Evolutionary conservation across 192 early-diverging fungal genomes (phyloP), one percentile per base, ranked within the genome.

Genomic region (Backusella westeae): DNA sequence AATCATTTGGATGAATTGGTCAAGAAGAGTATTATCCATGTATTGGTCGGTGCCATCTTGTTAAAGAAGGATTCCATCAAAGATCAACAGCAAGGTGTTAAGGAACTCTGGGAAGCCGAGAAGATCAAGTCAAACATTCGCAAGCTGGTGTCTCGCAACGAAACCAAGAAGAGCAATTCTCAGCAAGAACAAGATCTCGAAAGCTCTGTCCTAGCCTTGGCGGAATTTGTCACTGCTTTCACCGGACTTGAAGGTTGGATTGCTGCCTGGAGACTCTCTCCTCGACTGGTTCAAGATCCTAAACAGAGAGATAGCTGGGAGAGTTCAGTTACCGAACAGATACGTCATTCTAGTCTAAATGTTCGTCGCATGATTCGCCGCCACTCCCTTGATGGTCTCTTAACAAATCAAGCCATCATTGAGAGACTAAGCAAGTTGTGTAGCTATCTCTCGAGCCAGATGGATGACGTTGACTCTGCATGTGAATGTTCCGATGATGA

Each of bases 201-300:
- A 46, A 67, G 67, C 23, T 53, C 53, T 1, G 59, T 76, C 26
- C 44, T 76, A 52, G 74, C 73, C 1, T 67, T 79, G 2, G 78
- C 78, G n/a, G 80, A 81, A 59, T 76, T 76, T 26, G 75, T 81
- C n/a, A 71, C 76, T 7, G 75, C 71, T 7, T 15, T 81, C 6
- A 66, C 67, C 35, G 76, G 75, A 2, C 65, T 81, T 36, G 80
- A 77, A 42, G 80, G 75, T 19, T 81, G 80, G 75, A 69, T 81
- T 29, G n/a, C 71, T 23, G 80, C 80, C 14, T 73, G 70, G 80
- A 14, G 53, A 26, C 36, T 56, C 7, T 44, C 39, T 9, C 26
- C 44, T 35, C 15, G 3, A 36, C n/a, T 41, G 5, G 38, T 53
- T 32, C 23, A 74, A 53, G 59, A 36, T 53, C 26, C 21, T 21